Base-by-base conservation (phyloP, 2,329 filamentous ascomycete species). In the Colletotrichum incanum region DNA sequence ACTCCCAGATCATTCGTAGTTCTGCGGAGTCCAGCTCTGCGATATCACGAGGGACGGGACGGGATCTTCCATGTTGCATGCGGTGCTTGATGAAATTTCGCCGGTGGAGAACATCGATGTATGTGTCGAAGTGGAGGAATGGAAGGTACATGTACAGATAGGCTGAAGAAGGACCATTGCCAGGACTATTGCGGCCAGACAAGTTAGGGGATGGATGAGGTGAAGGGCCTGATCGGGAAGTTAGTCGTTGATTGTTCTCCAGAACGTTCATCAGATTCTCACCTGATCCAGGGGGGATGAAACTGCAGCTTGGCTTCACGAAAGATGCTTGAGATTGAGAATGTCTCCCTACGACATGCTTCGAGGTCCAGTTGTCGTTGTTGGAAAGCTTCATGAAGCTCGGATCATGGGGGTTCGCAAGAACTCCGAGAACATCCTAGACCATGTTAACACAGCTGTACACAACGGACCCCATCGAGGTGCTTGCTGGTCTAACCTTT, bases 101-200 rank as follows among this genome's bases (percentile, higher is more conserved):
- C 1, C 90, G 86, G 47, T 85, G 84, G 12, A 91, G 82, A 2
- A 92, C 82, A 58, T 87, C 86, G 67, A 85, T 84, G 76, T 92
- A 92, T 0, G 88, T 90, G 75, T 92, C 90, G 77, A 90, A 92
- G 73, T 92, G 90, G 0, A 92, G 85, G 75, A 92, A 91, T 0
- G 89, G 89, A 0, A 91, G 78, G 68, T 88, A 89, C 0, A 89
- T 77, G 45, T 86, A 89, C 0, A 88, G 82, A 64, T 85, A 86
- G 45, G 55, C 62, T 7, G 71, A 71, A 5, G 71, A 73, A 2
- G 71, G 67, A 0, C 60, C 67, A 16, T 7, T 18, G 23, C 50
- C 49, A 20, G 80, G 76, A 20, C 61, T 71, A 0, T 23, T 28
- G 16, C 55, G 71, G 6, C 43, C 61, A 12, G 55, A 70, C 4